Conservation (phyloP, 495 filamentous ascomycete species). For the Penicillium soppii region DNA sequence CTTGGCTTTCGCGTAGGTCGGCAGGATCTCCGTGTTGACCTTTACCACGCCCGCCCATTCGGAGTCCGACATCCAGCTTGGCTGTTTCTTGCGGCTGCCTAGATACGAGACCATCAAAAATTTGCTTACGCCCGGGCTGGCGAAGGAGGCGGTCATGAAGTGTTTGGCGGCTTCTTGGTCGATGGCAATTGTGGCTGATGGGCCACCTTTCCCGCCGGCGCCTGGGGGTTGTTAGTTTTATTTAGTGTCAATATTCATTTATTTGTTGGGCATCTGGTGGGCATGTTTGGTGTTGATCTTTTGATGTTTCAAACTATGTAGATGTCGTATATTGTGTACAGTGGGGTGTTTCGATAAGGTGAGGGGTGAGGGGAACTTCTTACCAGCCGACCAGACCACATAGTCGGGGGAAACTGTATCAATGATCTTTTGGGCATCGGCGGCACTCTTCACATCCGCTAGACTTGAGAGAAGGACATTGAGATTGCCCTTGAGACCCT, state of each 20-base stretch:
- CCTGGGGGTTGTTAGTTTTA: constrained; percentile 33
- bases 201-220: constrained; percentile 74
- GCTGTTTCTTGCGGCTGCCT: constrained; percentile 54
- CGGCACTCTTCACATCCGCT: constrained; percentile 64
- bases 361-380: constrained; percentile 15
- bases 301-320: no score
- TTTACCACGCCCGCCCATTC: constrained; percentile 51
- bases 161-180: constrained; percentile 67
- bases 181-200: constrained; percentile 58
- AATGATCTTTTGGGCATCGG: constrained; percentile 60
- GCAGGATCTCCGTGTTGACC: constrained; percentile 53
- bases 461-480: constrained; percentile 65
- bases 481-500: constrained; percentile 52
- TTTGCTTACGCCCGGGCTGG: constrained; percentile 58
- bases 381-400: constrained; percentile 79
- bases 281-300: not conserved
- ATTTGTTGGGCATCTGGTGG: not conserved
- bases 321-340: no score
- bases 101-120: constrained; percentile 75
- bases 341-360: not conserved
- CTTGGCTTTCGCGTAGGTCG: constrained; percentile 72
- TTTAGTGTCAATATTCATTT: not conserved
- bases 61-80: constrained; percentile 67
- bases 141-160: constrained; percentile 66
- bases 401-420: constrained; percentile 62